Base-by-base conservation (phyloP, 352 stramenopile genomes). In the Phytopythium litorale region DNA sequence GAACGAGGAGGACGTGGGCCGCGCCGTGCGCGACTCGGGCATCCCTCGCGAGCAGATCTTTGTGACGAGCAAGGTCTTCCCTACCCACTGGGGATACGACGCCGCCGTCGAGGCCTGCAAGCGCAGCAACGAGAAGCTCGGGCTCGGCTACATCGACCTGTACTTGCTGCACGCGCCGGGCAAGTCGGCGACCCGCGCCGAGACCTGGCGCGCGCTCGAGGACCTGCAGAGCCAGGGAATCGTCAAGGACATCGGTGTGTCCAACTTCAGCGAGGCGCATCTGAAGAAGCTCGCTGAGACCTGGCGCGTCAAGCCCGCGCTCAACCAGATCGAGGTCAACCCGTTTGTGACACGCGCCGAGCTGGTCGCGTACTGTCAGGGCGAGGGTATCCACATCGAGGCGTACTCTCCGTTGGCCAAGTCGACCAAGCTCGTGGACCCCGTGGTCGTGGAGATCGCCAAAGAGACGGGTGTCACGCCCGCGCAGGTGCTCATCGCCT, bases 1-100 rank as follows among this genome's bases (percentile, higher is more conserved):
- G 32, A 97, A 97, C 64, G 86, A 96, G 46, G 64, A 53, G 18
- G 81, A 82, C n/a, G 88, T 96, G 23, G 89, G 89, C 7, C 58
- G 64, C 18, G 89, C 70, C 4, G 63, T 88, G 25, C 50, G 45
- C 38, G 87, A 94, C 52, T 82, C 81, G 1, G 78, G 84, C 19
- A 54, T 95, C 2, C 65, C 71, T 9, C 72, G 84, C 13, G 68
- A 81, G 4, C 68, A 92, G 35, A 72, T 95, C 43, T 95, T 93
- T 51, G 60, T 95, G 16, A 93, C 84, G 4, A 88, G 74, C 55
- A 95, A 95, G 70, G 69, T 91, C 28, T 79, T 78, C 46, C 56
- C 71, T 6, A 65, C 60, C 21, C 62, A 72, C 49, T 90, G 84
- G 69, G 76, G 70, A 35, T 91, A 89, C 63, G 71, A 91, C 32